Conservation (phyloP, 228 moss, liverwort and hornwort genomes). For the Sphagnum magellanicum region DNA sequence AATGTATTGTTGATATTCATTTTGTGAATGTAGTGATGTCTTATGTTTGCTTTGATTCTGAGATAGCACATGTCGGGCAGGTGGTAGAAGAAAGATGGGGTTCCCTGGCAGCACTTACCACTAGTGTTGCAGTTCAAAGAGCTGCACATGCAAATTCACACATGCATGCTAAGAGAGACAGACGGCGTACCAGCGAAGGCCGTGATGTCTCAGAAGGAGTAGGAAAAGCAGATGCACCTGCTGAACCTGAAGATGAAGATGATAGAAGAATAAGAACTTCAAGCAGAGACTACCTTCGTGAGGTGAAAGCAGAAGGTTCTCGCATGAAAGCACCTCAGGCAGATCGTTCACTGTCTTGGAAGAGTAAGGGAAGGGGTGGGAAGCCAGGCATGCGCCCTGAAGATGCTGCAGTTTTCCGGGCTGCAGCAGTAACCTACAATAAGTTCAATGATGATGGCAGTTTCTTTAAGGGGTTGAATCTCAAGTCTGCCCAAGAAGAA, state of each 20-base stretch:
- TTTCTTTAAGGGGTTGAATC: conserved; percentile 47
- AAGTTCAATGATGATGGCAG: conserved; percentile 63
- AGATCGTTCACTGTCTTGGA: conserved; percentile 72
- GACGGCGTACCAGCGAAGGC: conserved; percentile 17
- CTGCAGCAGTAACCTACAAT: conserved; percentile 66
- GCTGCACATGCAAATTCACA: conserved; percentile 92
- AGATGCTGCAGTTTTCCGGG: conserved; percentile 59
- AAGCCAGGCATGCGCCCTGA: conserved; percentile 50
- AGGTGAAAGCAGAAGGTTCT: conserved; percentile 53
- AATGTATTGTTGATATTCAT: conserved; percentile 5
- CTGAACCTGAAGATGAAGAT: conserved; percentile 29
- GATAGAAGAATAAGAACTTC: conserved; percentile 29
- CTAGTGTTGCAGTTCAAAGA: conserved; percentile 70
- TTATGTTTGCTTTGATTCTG: not conserved
- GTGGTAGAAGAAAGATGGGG: conserved; percentile 96
- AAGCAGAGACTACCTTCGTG: conserved; percentile 48
- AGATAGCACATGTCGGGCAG: conserved; percentile 16
- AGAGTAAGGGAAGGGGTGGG: conserved; percentile 29
- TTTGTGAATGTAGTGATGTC: not conserved
- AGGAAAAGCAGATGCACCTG: conserved; percentile 22
- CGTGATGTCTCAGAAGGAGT: conserved; percentile 13
- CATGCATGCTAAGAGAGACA: conserved; percentile 75
- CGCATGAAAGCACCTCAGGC: conserved; percentile 65
- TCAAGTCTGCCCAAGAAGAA: conserved; percentile 19
- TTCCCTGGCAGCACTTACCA: conserved; percentile 63